Percentiles rank a stretch among this genome's conserved stretches.
Evolutionary conservation across 768 basidiomycete genomes (phyloP).

Genomic region (Leccinum obscurum): DNA sequence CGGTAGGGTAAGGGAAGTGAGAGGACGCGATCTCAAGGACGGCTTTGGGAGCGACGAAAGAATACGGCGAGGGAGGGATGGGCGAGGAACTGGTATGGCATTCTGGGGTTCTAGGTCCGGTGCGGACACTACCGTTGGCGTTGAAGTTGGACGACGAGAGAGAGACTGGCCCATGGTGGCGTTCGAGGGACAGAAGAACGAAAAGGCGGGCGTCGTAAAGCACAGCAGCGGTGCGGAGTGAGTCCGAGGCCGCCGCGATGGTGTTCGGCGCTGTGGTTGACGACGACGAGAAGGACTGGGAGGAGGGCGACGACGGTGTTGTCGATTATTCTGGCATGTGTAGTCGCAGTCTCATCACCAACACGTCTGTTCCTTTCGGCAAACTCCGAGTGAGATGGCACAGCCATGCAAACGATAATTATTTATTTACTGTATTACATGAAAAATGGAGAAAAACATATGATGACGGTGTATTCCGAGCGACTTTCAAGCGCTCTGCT

Average conservation of each 20-base stretch:
- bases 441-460: conserved; percentile 9
- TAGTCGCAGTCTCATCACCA: conserved; percentile 23
- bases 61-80: conserved; percentile 37
- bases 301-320: conserved; percentile 4
- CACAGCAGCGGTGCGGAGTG: background rate
- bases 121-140: conserved; percentile 9
- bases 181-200: conserved; percentile 4
- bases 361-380: conserved; percentile 23
- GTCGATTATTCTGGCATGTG: conserved; percentile 29
- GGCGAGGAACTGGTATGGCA: conserved; percentile 4
- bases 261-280: conserved; percentile 15
- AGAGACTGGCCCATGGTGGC: conserved; percentile 33
- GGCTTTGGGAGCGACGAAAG: conserved; percentile 33
- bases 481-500: conserved; percentile 27
- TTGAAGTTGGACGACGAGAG: conserved; percentile 24
- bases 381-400: conserved; percentile 17
- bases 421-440: background rate
- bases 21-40: conserved; percentile 18
- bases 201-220: background rate
- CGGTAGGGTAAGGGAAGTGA: conserved; percentile 20
- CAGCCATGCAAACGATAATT: conserved; percentile 17
- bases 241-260: conserved; percentile 7
- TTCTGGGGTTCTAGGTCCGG: conserved; percentile 9
- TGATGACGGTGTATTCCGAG: background rate
- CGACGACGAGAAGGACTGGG: conserved; percentile 8